Conservation (phyloP, 495 filamentous ascomycete species). For the Xylaria sp. region DNA sequence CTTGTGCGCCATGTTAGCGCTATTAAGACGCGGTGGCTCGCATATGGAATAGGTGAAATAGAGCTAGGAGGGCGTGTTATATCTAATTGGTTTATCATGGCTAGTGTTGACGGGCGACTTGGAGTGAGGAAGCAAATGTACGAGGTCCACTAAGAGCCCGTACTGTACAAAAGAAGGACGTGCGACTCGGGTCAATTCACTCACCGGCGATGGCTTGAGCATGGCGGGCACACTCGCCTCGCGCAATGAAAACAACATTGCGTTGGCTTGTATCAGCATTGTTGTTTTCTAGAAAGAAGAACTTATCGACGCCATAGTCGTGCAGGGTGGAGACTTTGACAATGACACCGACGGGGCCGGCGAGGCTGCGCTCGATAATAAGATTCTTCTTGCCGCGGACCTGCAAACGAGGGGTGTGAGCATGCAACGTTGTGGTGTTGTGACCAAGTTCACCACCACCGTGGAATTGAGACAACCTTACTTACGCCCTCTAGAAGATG, state of each 20-base stretch:
- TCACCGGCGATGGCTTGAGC: slow-evolving; percentile 88
- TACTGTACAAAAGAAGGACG: slow-evolving; percentile 22
- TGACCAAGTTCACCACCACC: slow-evolving; percentile 27
- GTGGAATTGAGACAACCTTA: slow-evolving; percentile 52
- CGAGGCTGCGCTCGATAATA: slow-evolving; percentile 87
- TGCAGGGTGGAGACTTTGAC: slow-evolving; percentile 84
- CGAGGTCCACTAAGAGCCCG: slow-evolving; percentile 38
- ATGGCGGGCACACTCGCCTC: slow-evolving; percentile 84
- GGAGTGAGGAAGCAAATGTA: slow-evolving; percentile 31
- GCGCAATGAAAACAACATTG: slow-evolving; percentile 91
- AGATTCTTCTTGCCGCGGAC: slow-evolving; percentile 98
- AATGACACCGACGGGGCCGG: slow-evolving; percentile 86
- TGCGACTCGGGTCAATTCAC: slow-evolving; percentile 44
- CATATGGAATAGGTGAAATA: slow-evolving; percentile 21
- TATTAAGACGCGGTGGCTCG: slow-evolving; percentile 28
- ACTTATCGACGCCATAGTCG: slow-evolving; percentile 95
- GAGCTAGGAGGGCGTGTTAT: slow-evolving; percentile 20
- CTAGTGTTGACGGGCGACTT: slow-evolving; percentile 30
- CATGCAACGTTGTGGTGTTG: slow-evolving; percentile 29
- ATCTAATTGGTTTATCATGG: slow-evolving; percentile 35
- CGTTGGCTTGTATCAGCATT: slow-evolving; percentile 90
- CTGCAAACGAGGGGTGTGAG: slow-evolving; percentile 56
- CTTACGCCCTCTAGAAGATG: slow-evolving; percentile 90
- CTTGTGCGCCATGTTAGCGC: slow-evolving; percentile 58
- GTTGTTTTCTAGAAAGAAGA: slow-evolving; percentile 93